Percentiles rank a stretch among this genome's conserved stretches.
These are phyloP conservation scores for Flaveria sonorensis DNA, from an alignment of 129 eudicot genomes.

Conservation along the genomic window DNA sequence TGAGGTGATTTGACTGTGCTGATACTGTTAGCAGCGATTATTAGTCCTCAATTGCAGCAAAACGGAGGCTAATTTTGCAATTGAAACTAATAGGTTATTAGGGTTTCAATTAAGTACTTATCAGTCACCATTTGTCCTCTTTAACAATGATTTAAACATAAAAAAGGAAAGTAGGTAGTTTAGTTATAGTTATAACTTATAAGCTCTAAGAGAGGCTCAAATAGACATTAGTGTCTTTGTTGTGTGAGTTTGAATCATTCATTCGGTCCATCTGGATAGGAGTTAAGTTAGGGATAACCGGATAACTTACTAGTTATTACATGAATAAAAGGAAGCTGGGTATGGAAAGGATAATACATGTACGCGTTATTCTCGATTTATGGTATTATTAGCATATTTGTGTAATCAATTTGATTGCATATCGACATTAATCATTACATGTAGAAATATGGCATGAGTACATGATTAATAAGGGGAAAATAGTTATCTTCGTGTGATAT, in stretches of 20 bases:
- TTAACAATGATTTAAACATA: background rate
- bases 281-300: background rate
- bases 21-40: background rate
- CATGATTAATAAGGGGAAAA: background rate
- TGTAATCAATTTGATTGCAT: background rate
- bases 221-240: background rate
- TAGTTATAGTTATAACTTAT: background rate
- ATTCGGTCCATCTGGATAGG: background rate
- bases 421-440: background rate
- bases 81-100: constrained; percentile 1
- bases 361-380: background rate
- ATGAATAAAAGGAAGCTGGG: background rate
- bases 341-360: background rate
- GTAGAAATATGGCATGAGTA: background rate
- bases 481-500: background rate
- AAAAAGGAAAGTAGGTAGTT: background rate
- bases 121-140: background rate
- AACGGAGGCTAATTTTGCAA: background rate
- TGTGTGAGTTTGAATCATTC: background rate
- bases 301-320: background rate
- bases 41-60: background rate
- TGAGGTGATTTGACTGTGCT: background rate
- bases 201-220: background rate
- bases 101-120: constrained; percentile 12
- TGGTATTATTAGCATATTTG: background rate